A percentile compares a stretch with the other conserved stretches of the same genome.
Evolutionary conservation across 495 filamentous ascomycete species (phyloP).

Genomic region (Aspergillus baeticus): DNA sequence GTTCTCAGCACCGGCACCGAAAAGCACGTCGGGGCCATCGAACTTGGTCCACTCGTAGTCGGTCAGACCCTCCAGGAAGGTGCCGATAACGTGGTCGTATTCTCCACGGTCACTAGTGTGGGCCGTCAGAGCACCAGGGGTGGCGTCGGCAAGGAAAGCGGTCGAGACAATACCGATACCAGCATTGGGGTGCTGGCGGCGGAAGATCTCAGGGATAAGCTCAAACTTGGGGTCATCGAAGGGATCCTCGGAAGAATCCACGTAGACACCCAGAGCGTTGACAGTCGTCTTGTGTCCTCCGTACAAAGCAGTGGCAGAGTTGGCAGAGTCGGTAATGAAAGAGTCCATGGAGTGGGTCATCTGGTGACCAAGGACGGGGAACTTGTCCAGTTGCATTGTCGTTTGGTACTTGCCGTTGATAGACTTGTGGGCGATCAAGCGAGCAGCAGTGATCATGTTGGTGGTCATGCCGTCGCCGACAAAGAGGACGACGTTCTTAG

Average conservation of each 20-base stretch:
- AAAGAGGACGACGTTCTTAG: conserved; percentile 78
- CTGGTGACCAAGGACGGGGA: conserved; percentile 69
- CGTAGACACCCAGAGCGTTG: conserved; percentile 72
- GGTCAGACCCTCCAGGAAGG: conserved; percentile 54
- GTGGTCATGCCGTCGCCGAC: conserved; percentile 80
- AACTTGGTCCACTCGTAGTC: conserved; percentile 67
- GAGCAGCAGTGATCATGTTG: conserved; percentile 73
- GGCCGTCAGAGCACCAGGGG: conserved; percentile 64
- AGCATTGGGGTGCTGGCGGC: conserved; percentile 54
- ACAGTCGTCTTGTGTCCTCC: conserved; percentile 72
- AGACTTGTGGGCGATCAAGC: conserved; percentile 69
- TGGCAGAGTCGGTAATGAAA: conserved; percentile 77
- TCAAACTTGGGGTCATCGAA: conserved; percentile 79
- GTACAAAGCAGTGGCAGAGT: conserved; percentile 72
- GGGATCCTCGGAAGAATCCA: conserved; percentile 59
- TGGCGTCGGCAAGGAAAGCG: conserved; percentile 71
- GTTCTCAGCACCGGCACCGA: conserved; percentile 71
- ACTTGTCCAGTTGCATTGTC: conserved; percentile 65
- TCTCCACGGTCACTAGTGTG: conserved; percentile 62
- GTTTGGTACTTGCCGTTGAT: conserved; percentile 74
- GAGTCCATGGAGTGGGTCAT: conserved; percentile 72
- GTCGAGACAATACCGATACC: conserved; percentile 61
- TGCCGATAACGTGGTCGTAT: conserved; percentile 63
- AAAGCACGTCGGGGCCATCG: conserved; percentile 67
- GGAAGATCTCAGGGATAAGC: conserved; percentile 69